Evolutionary conservation across 1,284 basidiomycete species (phyloP), one percentile per base, ranked within the genome.

Genomic region (Boletellus dicymbophilus): DNA sequence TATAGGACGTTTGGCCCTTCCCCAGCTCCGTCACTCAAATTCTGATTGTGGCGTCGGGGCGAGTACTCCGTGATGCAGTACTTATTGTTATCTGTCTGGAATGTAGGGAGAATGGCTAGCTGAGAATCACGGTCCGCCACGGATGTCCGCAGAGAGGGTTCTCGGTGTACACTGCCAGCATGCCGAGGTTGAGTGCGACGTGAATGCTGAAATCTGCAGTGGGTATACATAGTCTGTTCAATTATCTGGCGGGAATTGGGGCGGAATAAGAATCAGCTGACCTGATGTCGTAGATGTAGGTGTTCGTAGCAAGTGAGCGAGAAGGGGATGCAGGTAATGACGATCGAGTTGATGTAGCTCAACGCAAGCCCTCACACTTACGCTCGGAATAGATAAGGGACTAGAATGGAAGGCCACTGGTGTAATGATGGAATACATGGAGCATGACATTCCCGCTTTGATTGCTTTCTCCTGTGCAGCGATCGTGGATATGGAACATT

Each of bases 21-120:
- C 5, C 81, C 80, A 6, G 75, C 67, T 2, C 79, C 81, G 18
- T 71, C n/a, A n/a, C n/a, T 68, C 26, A 82, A 59, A 55, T 82
- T 82, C 61, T 82, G 80, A 38, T 82, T 63, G 1, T 68, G 30
- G 76, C 75, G 47, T 78, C 70, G 41, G 86, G 70, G 31, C 85
- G 79, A 1, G 77, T 72, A 34, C 75, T 63, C 59, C 79, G 70
- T 40, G 80, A 80, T 2, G 69, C 72, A 52, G 70, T 72, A 33
- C 80, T 84, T 72, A 33, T 80, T 84, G 59, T 72, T 67, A 58
- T 82, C 83, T 1, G 73, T 74, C 20, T 84, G 85, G 76, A 85
- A 88, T 5, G 75, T 72, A 11, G 87, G 63, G 8, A 62, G 44
- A 21, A 85, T 71, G 4, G 67, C 60, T 1, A 84, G 78, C 88